Base-by-base conservation (phyloP, 805 yeast species). In the Pichia gijzeniarum region DNA sequence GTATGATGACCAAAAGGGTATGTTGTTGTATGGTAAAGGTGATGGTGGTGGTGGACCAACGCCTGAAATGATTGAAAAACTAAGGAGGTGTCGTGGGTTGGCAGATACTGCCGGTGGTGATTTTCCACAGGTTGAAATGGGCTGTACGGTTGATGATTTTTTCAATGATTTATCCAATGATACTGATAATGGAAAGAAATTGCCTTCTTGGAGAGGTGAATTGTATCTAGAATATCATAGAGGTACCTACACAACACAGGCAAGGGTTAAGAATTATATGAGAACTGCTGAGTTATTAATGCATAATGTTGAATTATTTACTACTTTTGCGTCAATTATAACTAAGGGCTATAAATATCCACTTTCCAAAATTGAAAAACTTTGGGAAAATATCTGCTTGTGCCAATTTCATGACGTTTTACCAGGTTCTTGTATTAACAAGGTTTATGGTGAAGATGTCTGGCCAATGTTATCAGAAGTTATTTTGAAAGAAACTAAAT, bases 11-110 rank as follows among this genome's bases (percentile, higher is more conserved):
- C 91, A 85, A 48, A 79, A 85, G 9, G 91, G 95, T 0, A 69
- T 91, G 55, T 68, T 93, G 59, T 69, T 89, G 36, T 93, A 77
- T 56, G 99, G 99, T 34, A 82, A 85, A 56, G 99, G 99, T 57
- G 99, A 91, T 62, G 99, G 99, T 56, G 99, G 99, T 50, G 99
- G 99, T 52, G 99, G 99, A 7, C 98, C 99, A 38, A 82, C 87
- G 4, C 85, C 85, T 34, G 95, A 86, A 58, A 90, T 89, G 95
- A 58, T 91, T 51, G 98, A 93, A 60, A 90, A 88, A 61, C 72
- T 91, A 58, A 79, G 98, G 60, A 80, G 98, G 55, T 82, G 91
- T 61, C 76, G 98, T 58, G 97, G 97, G 14, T 63, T 90, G 48
- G 76, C 89, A 18, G 85, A 91, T 58, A 82, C 82, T 5, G 82